Evolutionary conservation across 306 rosid species (phyloP).

Genomic region (Mimosa pudica): DNA sequence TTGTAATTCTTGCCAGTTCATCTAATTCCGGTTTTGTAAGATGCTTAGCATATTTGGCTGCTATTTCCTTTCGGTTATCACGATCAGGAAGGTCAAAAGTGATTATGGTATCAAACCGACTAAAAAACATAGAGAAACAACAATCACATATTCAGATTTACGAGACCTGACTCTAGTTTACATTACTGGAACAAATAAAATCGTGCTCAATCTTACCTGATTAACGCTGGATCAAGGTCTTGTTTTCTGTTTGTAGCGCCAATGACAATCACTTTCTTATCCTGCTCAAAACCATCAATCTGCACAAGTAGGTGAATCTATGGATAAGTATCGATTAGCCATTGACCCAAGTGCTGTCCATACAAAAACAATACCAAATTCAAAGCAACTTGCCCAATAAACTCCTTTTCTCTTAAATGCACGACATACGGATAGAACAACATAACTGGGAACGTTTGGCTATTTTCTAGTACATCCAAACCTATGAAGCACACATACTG

Average conservation of each 20-base stretch:
- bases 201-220: slow-evolving; percentile 52
- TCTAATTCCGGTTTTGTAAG: slow-evolving; percentile 48
- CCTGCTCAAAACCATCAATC: slow-evolving; percentile 98
- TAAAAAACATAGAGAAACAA: background rate
- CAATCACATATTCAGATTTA: background rate
- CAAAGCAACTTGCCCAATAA: background rate
- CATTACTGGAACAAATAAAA: slow-evolving; percentile 15
- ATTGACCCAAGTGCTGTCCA: background rate
- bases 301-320: slow-evolving; percentile 40
- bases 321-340: background rate
- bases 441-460: background rate
- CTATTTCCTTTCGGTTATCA: slow-evolving; percentile 71
- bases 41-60: slow-evolving; percentile 87
- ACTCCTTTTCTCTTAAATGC: too few relatives aligned
- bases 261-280: slow-evolving; percentile 83
- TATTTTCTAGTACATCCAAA: background rate
- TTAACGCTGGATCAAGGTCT: slow-evolving; percentile 90
- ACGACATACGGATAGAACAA: too few relatives aligned
- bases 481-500: background rate
- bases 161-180: background rate
- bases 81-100: slow-evolving; percentile 81
- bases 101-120: slow-evolving; percentile 55
- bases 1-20: slow-evolving; percentile 54
- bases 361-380: background rate
- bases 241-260: slow-evolving; percentile 96